These are phyloP conservation scores for Cokeromyces recurvatus DNA, from an alignment of 371 early-diverging fungal species.

Conservation along the genomic window DNA sequence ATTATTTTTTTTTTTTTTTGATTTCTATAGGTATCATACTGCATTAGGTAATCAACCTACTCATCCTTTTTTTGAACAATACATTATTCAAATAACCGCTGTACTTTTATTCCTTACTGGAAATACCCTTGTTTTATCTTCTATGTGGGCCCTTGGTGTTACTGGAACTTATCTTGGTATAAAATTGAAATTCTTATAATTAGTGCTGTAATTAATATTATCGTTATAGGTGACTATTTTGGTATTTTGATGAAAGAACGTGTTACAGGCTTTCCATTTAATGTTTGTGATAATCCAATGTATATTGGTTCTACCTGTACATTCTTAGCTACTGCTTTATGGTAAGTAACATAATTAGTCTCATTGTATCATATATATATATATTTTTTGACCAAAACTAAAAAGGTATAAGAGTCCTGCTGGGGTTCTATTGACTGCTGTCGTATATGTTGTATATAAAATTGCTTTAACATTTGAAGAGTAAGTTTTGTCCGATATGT, in stretches of 20 bases:
- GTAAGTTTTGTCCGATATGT: constrained; percentile 31
- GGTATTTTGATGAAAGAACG: constrained; percentile 87
- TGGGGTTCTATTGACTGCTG: constrained; percentile 65
- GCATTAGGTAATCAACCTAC: constrained; percentile 71
- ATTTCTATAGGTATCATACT: constrained; percentile 44
- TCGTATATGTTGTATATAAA: constrained; percentile 71
- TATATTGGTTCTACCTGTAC: constrained; percentile 88
- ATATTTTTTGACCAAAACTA: background rate
- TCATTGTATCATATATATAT: too few relatives aligned
- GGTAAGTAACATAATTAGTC: constrained; percentile 58
- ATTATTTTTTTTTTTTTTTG: background rate
- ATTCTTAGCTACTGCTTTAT: constrained; percentile 82
- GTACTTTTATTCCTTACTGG: constrained; percentile 58
- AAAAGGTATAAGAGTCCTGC: constrained; percentile 58
- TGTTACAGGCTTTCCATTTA: constrained; percentile 91
- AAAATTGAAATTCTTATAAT: too few relatives aligned
- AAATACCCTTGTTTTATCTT: constrained; percentile 75
- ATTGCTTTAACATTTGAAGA: constrained; percentile 78
- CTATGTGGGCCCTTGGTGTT: constrained; percentile 84
- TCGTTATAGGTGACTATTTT: constrained; percentile 92
- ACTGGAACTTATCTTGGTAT: constrained; percentile 88
- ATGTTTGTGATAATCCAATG: constrained; percentile 89
- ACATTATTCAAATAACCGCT: constrained; percentile 44
- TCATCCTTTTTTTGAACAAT: constrained; percentile 42
- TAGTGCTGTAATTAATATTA: too few relatives aligned